Evolutionary conservation across 768 basidiomycete species (phyloP), one percentile per base, ranked within the genome.

Genomic region (Rhodotorula babjevae): DNA sequence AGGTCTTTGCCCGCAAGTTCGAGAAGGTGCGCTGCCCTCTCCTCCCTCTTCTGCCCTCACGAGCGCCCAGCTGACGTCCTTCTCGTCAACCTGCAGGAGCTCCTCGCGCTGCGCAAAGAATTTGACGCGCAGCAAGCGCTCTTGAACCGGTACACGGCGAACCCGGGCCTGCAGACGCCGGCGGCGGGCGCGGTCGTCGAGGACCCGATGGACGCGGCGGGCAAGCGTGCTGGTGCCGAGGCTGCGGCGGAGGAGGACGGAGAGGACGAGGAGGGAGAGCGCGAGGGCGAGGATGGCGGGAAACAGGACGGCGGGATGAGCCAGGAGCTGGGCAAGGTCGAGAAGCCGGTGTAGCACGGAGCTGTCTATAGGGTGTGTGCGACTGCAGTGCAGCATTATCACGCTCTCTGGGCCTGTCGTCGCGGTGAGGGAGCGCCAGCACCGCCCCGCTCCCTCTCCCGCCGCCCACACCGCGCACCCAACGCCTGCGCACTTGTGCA

Each of bases 51-150:
- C 6, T 7, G 14, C 2, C 19, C 14, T 12, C 44, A 15, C 44
- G 18, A 3, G 14, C 14, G 14, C 44, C 3, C 14, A 15, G n/a
- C 61, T 61, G 46, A 61, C 19, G 25, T 9, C 8, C 23, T 25
- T 29, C 16, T 29, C 16, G 16, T 33, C 9, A 0, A 25, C 14
- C 15, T 19, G 29, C 71, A 72, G 71, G 74, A 76, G 31, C 71
- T 76, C 23, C 53, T 70, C 46, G 68, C 71, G 10, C 71, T 76
- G 14, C 71, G 74, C 29, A 76, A 76, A 59, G 74, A 76, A 31
- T 76, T 72, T 31, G 74, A 76, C 58, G 68, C 72, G 25, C 74
- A 76, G 31, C 74, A 76, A 56, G 63, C 57, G 31, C 65, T 62
- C 42, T 65, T 76, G 40, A 29, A 46, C 12, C 64, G 64, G 2